Percentiles rank a stretch among this genome's conserved stretches.
Evolutionary conservation across 2,329 filamentous ascomycete species (phyloP).

Genomic region (Alternaria alternata): DNA sequence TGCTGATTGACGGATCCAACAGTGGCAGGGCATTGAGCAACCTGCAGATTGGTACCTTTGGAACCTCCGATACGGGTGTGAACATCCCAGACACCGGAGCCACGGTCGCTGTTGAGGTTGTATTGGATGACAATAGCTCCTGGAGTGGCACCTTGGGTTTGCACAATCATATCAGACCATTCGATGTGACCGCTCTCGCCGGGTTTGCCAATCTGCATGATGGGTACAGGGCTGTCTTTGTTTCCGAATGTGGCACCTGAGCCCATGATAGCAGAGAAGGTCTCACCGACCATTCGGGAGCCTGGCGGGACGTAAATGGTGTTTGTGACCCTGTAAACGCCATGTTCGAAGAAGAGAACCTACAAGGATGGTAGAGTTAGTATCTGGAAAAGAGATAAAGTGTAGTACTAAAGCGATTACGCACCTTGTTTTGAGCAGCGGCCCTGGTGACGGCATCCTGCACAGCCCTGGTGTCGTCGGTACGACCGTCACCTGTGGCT

Average conservation of each 20-base stretch:
- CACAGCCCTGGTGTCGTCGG: conserved; percentile 81
- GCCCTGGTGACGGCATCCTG: conserved; percentile 76
- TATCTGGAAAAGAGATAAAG: neutral
- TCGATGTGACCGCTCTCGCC: conserved; percentile 74
- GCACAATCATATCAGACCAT: conserved; percentile 76
- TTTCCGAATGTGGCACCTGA: conserved; percentile 63
- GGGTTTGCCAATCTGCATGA: conserved; percentile 71
- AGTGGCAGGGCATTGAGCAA: conserved; percentile 77
- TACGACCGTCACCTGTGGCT: conserved; percentile 81
- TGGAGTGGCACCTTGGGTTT: conserved; percentile 72
- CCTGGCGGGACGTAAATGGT: conserved; percentile 69
- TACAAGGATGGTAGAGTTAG: neutral
- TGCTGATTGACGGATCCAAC: conserved; percentile 58
- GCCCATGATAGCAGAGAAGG: conserved; percentile 86
- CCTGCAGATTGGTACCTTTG: conserved; percentile 80
- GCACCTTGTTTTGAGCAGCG: conserved; percentile 58
- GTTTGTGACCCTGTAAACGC: conserved; percentile 65
- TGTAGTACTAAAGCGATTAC: neutral
- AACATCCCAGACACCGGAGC: conserved; percentile 82
- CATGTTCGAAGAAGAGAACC: conserved; percentile 67
- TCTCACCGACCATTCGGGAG: conserved; percentile 83
- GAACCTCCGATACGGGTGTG: conserved; percentile 86
- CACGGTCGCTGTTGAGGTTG: conserved; percentile 63
- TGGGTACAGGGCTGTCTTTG: conserved; percentile 67
- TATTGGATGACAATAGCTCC: conserved; percentile 78